Evolutionary conservation across 345 rosid species (phyloP).

Genomic region (Corymbia maculata): DNA sequence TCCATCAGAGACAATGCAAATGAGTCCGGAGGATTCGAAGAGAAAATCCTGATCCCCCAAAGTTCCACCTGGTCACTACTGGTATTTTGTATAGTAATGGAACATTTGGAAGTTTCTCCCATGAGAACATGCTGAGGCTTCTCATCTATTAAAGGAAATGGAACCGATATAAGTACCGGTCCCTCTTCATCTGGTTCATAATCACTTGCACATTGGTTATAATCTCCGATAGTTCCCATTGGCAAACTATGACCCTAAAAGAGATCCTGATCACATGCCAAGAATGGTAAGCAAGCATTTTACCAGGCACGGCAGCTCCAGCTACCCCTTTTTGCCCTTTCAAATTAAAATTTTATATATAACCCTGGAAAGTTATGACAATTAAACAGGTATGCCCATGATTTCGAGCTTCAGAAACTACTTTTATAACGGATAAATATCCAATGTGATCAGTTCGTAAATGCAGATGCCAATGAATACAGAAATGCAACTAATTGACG

Average conservation of each 20-base stretch:
- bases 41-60: slow-evolving; percentile 36
- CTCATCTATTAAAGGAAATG: slow-evolving; percentile 31
- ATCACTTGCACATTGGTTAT: slow-evolving; percentile 25
- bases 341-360: background rate
- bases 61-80: slow-evolving; percentile 27
- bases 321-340: background rate
- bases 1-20: slow-evolving; percentile 43
- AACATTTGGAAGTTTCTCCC: slow-evolving; percentile 28
- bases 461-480: background rate
- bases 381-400: background rate
- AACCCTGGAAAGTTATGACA: background rate
- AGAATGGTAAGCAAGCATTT: background rate
- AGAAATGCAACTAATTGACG: background rate
- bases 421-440: background rate
- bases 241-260: background rate
- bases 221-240: slow-evolving; percentile 4
- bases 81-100: slow-evolving; percentile 27
- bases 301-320: background rate
- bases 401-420: background rate
- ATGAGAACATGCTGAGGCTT: slow-evolving; percentile 31
- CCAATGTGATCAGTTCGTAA: background rate
- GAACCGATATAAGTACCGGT: slow-evolving; percentile 26
- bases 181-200: slow-evolving; percentile 29
- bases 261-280: background rate
- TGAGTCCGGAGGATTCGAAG: slow-evolving; percentile 25